Percentiles rank a stretch among this genome's conserved stretches.
These are phyloP conservation scores for Poterioochromonas sp. DNA, from an alignment of 352 stramenopile species.

Conservation along the genomic window DNA sequence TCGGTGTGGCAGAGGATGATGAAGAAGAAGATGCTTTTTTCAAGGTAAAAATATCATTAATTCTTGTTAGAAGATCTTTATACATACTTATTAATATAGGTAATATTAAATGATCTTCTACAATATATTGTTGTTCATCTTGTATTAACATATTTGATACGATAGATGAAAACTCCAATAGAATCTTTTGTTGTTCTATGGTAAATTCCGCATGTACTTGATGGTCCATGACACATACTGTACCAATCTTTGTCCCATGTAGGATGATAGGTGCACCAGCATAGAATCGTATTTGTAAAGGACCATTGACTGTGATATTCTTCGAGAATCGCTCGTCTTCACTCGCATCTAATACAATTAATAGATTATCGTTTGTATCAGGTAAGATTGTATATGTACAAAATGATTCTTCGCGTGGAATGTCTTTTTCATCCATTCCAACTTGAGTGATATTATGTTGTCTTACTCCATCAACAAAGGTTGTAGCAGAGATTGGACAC, in stretches of 20 bases:
- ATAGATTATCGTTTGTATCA: slow-evolving; percentile 18
- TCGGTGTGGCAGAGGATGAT: no score
- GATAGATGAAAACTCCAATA: not conserved
- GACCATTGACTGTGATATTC: slow-evolving; percentile 75
- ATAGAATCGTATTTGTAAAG: slow-evolving; percentile 78
- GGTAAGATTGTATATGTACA: slow-evolving; percentile 54
- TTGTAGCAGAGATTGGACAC: no score
- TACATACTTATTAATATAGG: no score
- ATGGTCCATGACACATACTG: slow-evolving; percentile 55
- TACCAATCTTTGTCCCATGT: slow-evolving; percentile 52
- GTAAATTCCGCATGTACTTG: slow-evolving; percentile 26
- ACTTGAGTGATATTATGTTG: no score
- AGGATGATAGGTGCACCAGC: slow-evolving; percentile 68
- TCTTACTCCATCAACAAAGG: no score
- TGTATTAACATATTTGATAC: no score
- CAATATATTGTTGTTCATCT: no score
- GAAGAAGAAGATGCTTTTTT: no score
- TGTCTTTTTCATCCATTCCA: slow-evolving; percentile 50
- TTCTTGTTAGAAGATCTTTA: no score
- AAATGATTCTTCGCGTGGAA: slow-evolving; percentile 52
- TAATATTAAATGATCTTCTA: no score
- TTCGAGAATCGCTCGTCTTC: slow-evolving; percentile 70
- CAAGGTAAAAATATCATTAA: no score
- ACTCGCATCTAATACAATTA: slow-evolving; percentile 73
- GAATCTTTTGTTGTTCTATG: not conserved